These are phyloP conservation scores for Hyaloscypha bicolor DNA, from an alignment of 495 filamentous ascomycete genomes.

Conservation along the genomic window DNA sequence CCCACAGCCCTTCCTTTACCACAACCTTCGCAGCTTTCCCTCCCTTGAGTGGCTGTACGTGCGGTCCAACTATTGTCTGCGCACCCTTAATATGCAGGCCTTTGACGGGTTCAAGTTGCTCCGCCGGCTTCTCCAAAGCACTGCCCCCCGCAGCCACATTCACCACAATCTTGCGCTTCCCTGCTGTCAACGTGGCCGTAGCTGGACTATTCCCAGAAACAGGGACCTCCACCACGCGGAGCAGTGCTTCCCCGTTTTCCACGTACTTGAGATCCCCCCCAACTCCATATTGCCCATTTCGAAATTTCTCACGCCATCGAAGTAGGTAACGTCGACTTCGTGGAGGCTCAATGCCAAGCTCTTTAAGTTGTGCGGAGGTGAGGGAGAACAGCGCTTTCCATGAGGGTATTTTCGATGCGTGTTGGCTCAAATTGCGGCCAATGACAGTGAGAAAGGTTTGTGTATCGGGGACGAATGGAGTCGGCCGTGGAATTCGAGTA, in stretches of 20 bases:
- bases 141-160: conserved; percentile 65
- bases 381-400: conserved; percentile 89
- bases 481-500: conserved; percentile 65
- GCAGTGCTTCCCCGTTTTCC: conserved; percentile 67
- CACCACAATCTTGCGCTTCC: conserved; percentile 64
- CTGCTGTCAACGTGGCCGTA: conserved; percentile 51
- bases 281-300: conserved; percentile 71
- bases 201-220: conserved; percentile 30
- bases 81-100: conserved; percentile 68
- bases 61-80: conserved; percentile 69
- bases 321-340: conserved; percentile 81
- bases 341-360: conserved; percentile 84
- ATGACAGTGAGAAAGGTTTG: conserved; percentile 89
- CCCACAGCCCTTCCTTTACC: conserved; percentile 87
- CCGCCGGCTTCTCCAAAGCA: conserved; percentile 44
- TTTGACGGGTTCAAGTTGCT: conserved; percentile 52
- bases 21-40: conserved; percentile 63
- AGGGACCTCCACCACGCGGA: conserved; percentile 68
- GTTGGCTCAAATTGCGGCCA: conserved; percentile 79
- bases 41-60: conserved; percentile 64
- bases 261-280: conserved; percentile 79
- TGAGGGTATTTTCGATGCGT: conserved; percentile 78
- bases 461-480: conserved; percentile 83
- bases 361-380: conserved; percentile 72
- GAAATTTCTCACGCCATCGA: conserved; percentile 81